These are phyloP conservation scores for Chloroidium sp. DNA, from an alignment of 163 green algal genomes.

Conservation along the genomic window DNA sequence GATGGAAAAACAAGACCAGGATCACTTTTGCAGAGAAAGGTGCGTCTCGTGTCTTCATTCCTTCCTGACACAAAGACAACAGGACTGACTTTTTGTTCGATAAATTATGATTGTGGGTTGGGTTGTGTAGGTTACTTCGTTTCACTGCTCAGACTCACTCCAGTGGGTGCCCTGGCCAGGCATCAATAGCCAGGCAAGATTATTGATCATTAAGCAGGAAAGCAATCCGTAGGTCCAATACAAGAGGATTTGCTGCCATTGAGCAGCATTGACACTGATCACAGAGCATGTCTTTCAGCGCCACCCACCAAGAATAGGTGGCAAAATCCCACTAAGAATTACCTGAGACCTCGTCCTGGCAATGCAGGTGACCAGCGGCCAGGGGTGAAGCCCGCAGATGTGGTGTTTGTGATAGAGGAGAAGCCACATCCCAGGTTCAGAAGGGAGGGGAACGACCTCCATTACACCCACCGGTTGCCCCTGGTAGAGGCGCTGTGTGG, in stretches of 20 bases:
- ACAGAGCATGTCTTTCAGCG: too few species aligned
- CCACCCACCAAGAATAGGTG: too few species aligned
- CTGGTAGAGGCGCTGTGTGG: constrained; percentile 58
- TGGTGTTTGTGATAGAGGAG: constrained; percentile 75
- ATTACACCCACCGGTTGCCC: constrained; percentile 38
- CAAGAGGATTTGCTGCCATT: too few species aligned
- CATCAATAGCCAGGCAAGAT: neutral
- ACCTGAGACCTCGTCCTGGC: too few species aligned
- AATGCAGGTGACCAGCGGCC: constrained; percentile 57
- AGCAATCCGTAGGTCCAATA: too few species aligned
- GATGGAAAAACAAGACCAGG: constrained; percentile 45
- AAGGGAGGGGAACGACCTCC: constrained; percentile 72
- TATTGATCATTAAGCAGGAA: too few species aligned
- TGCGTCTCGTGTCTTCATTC: neutral
- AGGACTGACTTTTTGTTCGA: too few species aligned
- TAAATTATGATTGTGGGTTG: neutral
- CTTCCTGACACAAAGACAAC: too few species aligned
- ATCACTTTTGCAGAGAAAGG: constrained; percentile 33
- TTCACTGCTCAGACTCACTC: neutral
- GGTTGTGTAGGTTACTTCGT: neutral
- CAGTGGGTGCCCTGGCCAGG: neutral
- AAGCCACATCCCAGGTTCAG: constrained; percentile 58
- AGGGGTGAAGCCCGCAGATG: constrained; percentile 54
- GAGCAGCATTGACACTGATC: too few species aligned
- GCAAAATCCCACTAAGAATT: too few species aligned